phyloP scores from a whole-genome alignment of 345 rosid species.

The Pugionium dolabratum region DNA sequence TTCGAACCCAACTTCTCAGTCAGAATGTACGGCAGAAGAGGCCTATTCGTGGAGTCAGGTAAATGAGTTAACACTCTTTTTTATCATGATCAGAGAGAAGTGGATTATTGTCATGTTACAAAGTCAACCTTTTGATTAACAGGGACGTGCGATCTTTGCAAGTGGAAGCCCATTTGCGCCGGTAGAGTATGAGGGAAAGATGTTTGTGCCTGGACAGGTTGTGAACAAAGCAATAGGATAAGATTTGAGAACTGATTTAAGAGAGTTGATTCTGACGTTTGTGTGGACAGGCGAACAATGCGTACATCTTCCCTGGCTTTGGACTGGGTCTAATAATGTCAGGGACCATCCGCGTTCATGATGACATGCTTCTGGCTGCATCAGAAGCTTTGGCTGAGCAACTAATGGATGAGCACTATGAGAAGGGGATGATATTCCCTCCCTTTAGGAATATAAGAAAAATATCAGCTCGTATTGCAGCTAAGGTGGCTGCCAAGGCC shows the following conservation, averaged over 20 bases:
- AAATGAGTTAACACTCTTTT: conserved; percentile 20
- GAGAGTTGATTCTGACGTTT: conserved; percentile 16
- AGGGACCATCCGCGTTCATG: conserved; percentile 91
- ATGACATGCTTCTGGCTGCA: conserved; percentile 93
- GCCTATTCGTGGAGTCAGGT: conserved; percentile 93
- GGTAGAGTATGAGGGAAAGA: conserved; percentile 66
- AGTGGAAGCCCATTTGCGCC: conserved; percentile 94
- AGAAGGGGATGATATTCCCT: conserved; percentile 82
- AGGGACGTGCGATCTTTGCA: conserved; percentile 94
- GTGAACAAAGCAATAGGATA: conserved; percentile 18
- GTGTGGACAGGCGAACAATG: conserved; percentile 79
- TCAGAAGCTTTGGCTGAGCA: conserved; percentile 87
- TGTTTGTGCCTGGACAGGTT: conserved; percentile 83
- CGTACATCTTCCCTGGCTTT: conserved; percentile 94
- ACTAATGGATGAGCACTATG: conserved; percentile 73
- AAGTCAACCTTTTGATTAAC: conserved; percentile 21
- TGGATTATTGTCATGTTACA: conserved; percentile 3
- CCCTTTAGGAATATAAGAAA: conserved; percentile 84
- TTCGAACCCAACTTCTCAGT: conserved; percentile 96
- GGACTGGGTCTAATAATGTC: conserved; percentile 96
- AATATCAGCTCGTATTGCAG: conserved; percentile 94
- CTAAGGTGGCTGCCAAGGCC: conserved; percentile 82
- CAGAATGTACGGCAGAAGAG: conserved; percentile 96
- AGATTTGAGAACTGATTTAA: conserved; percentile 21
- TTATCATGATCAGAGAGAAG: conserved; percentile 9